Evolutionary conservation across 169 alveolate species (phyloP).

Genomic region (Plasmodium sp.): DNA sequence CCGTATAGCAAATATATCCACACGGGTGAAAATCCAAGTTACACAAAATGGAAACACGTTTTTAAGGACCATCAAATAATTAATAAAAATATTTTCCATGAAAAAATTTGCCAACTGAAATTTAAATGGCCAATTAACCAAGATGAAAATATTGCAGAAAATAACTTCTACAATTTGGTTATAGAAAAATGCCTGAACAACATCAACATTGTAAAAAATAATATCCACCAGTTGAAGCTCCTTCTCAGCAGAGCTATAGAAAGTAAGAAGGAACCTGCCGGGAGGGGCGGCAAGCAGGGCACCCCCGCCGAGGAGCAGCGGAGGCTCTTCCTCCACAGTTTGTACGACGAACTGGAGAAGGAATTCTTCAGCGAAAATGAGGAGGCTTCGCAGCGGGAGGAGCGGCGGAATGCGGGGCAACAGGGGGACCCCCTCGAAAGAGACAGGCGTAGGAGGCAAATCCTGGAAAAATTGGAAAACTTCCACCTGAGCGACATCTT

Average conservation of each 20-base stretch:
- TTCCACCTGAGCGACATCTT: slow-evolving; percentile 26
- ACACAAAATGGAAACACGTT: slow-evolving; percentile 51
- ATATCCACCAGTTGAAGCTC: slow-evolving; percentile 36
- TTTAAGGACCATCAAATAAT: slow-evolving; percentile 30
- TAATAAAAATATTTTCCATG: slow-evolving; percentile 41
- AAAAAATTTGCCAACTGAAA: slow-evolving; percentile 62
- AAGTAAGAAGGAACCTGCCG: background rate
- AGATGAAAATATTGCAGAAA: slow-evolving; percentile 69
- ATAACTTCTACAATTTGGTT: slow-evolving; percentile 52
- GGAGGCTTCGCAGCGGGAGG: background rate
- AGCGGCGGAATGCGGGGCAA: background rate
- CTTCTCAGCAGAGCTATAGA: slow-evolving; percentile 21
- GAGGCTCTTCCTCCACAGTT: background rate
- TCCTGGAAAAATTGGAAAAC: slow-evolving; percentile 51
- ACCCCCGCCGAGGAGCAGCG: background rate
- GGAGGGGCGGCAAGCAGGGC: background rate
- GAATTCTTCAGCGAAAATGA: slow-evolving; percentile 7
- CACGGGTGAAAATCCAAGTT: slow-evolving; percentile 9
- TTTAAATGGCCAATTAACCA: slow-evolving; percentile 73
- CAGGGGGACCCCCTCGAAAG: background rate
- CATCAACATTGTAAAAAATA: slow-evolving; percentile 16
- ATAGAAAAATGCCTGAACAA: slow-evolving; percentile 58
- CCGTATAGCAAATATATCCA: slow-evolving; percentile 71
- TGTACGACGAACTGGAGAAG: slow-evolving; percentile 23
- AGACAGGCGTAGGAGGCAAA: background rate